These are phyloP conservation scores for Pythium pyrilobum DNA, from an alignment of 352 stramenopile species.

Conservation along the genomic window DNA sequence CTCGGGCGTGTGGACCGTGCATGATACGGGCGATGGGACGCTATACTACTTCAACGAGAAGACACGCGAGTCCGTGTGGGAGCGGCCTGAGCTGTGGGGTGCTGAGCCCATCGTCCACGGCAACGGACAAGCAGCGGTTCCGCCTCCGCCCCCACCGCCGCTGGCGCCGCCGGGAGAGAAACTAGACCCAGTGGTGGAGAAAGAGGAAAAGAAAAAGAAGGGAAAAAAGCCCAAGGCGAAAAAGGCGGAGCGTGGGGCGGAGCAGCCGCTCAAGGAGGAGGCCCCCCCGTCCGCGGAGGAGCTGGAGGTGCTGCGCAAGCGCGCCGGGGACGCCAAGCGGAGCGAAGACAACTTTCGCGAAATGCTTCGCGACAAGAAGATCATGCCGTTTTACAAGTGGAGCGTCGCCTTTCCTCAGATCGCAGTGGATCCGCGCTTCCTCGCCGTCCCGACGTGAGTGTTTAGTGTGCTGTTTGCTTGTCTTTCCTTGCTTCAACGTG, in stretches of 20 bases:
- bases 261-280: slow-evolving; percentile 6
- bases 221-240: slow-evolving; percentile 17
- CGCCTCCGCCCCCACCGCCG: slow-evolving; percentile 22
- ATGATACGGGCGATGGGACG: slow-evolving; percentile 62
- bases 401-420: slow-evolving; percentile 74
- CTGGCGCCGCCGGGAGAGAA: slow-evolving; percentile 10
- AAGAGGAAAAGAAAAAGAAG: slow-evolving; percentile 11
- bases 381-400: slow-evolving; percentile 84
- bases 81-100: slow-evolving; percentile 62
- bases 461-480: not conserved
- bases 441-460: slow-evolving; percentile 49
- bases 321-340: slow-evolving; percentile 38
- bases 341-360: slow-evolving; percentile 46
- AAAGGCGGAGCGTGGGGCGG: slow-evolving; percentile 3
- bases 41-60: slow-evolving; percentile 81
- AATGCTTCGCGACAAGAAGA: slow-evolving; percentile 80
- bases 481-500: not conserved
- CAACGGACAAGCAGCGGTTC: slow-evolving; percentile 1
- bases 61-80: slow-evolving; percentile 62
- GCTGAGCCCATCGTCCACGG: slow-evolving; percentile 9
- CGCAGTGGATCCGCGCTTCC: slow-evolving; percentile 62
- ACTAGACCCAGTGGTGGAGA: not conserved
- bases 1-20: slow-evolving; percentile 62
- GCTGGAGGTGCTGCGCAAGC: slow-evolving; percentile 19
- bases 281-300: slow-evolving; percentile 28